Evolutionary conservation across 83 land plant genomes (phyloP).

Genomic region (Larix sibirica): DNA sequence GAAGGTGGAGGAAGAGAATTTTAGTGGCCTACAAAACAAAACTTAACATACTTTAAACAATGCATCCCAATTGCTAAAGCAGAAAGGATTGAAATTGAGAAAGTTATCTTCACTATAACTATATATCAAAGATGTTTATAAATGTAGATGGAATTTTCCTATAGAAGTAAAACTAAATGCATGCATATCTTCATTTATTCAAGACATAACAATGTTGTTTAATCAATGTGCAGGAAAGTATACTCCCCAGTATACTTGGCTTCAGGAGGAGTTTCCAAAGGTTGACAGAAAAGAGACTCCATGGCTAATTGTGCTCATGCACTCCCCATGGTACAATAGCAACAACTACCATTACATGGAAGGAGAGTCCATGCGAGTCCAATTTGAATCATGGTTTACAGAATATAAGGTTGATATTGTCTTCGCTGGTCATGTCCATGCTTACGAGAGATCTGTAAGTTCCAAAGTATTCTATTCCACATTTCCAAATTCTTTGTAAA

Average conservation of each 20-base stretch:
- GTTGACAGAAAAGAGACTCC: constrained; percentile 64
- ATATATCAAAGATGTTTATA: neutral
- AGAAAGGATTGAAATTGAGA: neutral
- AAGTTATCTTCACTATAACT: neutral
- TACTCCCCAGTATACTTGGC: constrained; percentile 71
- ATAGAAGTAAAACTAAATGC: neutral
- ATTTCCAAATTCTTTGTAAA: neutral
- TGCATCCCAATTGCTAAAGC: too few species aligned
- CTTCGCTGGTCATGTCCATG: constrained; percentile 71
- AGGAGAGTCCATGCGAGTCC: constrained; percentile 63
- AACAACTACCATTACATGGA: constrained; percentile 63
- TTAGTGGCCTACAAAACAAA: too few species aligned
- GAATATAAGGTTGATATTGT: constrained; percentile 63
- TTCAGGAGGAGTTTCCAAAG: constrained; percentile 36
- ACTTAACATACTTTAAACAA: too few species aligned
- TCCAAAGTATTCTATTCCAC: neutral
- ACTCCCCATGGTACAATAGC: constrained; percentile 58
- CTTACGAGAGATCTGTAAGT: constrained; percentile 70
- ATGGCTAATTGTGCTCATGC: constrained; percentile 75
- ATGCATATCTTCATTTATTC: neutral
- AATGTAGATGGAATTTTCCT: neutral
- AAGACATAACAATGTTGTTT: neutral
- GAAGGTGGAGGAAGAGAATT: too few species aligned
- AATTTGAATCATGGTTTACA: constrained; percentile 57
- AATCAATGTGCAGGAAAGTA: constrained; percentile 39